Evolutionary conservation across 2,329 filamentous ascomycete genomes (phyloP), one percentile per base, ranked within the genome.

Genomic region (Hirsutella minnesotensis): DNA sequence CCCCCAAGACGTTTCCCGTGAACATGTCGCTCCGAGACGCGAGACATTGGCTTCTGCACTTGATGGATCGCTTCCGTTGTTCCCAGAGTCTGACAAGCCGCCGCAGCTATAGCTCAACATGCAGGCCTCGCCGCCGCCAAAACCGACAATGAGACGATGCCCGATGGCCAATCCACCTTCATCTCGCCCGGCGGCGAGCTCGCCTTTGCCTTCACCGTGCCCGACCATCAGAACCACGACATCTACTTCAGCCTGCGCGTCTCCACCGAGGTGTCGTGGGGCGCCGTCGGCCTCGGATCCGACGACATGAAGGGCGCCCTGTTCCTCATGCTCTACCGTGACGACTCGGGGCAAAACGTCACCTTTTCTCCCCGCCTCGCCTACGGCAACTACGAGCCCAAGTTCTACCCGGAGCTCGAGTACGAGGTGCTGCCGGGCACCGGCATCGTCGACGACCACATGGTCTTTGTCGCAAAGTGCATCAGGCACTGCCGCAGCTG

Each of bases 281-380:
- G 67, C 35, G 72, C 69, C 44, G 56, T 79, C 35, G 76, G 76
- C 30, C 64, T 77, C 31, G 76, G 75, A 38, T 66, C 62, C 44
- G 50, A 65, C 38, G 65, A 68, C 50, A 77, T 77, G 68, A 57
- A 62, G 3, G 65, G 70, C 40, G 62, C 73, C 8, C 61, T 79
- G 20, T 70, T 75, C 44, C 65, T 78, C 37, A 65, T 79, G 52
- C 58, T 70, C n/a, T 79, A 80, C 59, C 58, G 63, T 38, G 68
- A 68, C 44, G 54, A 58, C 4, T 60, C 60, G 5, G 65, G 63
- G 42, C 56, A 65, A 41, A 72, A 72, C 48, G 65, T 77, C 44
- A 79, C 73, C 21, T 63, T 80, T 44, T 77, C 72, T 21, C 72
- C 75, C 2, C 73, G 76, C 40, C 53, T 72, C 27, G 62, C 67